phyloP scores from a whole-genome alignment of 805 yeast genomes.

The Candida vaughaniae region DNA sequence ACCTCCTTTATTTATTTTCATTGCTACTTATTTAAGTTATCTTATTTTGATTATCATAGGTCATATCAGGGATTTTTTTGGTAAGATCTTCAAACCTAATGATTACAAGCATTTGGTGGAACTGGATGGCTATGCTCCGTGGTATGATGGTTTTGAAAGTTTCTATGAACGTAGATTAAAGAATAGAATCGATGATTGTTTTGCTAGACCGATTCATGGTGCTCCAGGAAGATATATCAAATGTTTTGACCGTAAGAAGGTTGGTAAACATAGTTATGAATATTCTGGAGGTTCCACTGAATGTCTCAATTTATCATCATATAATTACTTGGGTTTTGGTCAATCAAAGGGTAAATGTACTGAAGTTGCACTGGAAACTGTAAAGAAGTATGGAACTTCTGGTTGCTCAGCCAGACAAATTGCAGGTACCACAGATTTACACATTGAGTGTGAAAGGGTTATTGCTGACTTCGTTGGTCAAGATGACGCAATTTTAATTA shows the following conservation, averaged over 20 bases:
- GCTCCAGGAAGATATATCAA: slow-evolving; percentile 93
- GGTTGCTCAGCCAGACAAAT: slow-evolving; percentile 74
- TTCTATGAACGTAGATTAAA: slow-evolving; percentile 93
- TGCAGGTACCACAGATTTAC: slow-evolving; percentile 77
- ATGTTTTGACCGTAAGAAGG: slow-evolving; percentile 75
- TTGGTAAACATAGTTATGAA: slow-evolving; percentile 59
- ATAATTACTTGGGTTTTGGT: slow-evolving; percentile 95
- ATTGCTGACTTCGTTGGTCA: slow-evolving; percentile 88
- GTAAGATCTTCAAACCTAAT: slow-evolving; percentile 67
- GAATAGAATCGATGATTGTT: slow-evolving; percentile 88
- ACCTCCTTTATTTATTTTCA: slow-evolving; percentile 77
- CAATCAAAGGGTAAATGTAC: slow-evolving; percentile 93
- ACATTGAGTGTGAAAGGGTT: slow-evolving; percentile 66
- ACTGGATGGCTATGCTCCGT: slow-evolving; percentile 90
- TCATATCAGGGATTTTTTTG: slow-evolving; percentile 85
- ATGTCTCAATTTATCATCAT: slow-evolving; percentile 83
- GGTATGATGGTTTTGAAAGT: slow-evolving; percentile 90
- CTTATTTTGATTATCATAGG: slow-evolving; percentile 84
- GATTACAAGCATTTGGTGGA: slow-evolving; percentile 67
- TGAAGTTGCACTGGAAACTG: slow-evolving; percentile 62
- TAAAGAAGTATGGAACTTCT: slow-evolving; percentile 72
- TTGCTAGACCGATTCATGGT: slow-evolving; percentile 93
- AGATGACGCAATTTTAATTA: slow-evolving; percentile 80
- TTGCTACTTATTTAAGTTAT: slow-evolving; percentile 84
- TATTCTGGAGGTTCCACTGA: slow-evolving; percentile 75